Base-by-base conservation (phyloP, 139 green algal species). In the Dunaliella sp. region DNA sequence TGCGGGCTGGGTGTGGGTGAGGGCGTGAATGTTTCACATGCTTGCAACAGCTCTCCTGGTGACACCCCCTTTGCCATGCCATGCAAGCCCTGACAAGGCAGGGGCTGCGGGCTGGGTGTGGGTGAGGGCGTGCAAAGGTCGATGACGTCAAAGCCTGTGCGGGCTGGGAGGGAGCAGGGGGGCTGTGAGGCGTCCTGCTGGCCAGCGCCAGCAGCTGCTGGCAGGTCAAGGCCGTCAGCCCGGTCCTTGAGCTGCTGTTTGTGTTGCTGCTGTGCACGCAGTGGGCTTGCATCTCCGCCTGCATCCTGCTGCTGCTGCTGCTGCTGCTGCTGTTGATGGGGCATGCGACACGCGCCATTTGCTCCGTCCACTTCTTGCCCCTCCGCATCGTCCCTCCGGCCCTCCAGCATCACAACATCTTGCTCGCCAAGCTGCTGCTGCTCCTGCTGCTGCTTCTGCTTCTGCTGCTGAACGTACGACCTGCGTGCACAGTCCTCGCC, bases 391-490 rank as follows among this genome's bases (percentile, higher is more conserved):
- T 38, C 77, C 3, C 3, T 31, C 24, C 28, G 2, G 33, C 3
- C 34, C 21, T 12, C 82, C 28, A 79, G 37, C 21, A 22, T 3
- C 3, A 79, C 58, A 79, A 57, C 82, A 74, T 24, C 21, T 30
- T 30, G 59, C 57, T 12, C 65, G 36, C 0, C 65, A 82, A 84
- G 48, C 81, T 78, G 79, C 74, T 84, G 37, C 75, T 73, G 22
- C 75, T 83, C 73, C 79, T 85, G 83, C 59, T 89, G 83, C 81
- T 78, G 37, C 33, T 26, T 34, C 78, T 33, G 3, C 3, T 80
- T 48, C 30, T 83, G 86, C 72, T 79, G 76, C n/a, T n/a, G n/a
- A n/a, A n/a, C n/a, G n/a, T n/a, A n/a, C n/a, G n/a, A n/a, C n/a
- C n/a, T n/a, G n/a, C n/a, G n/a, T n/a, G n/a, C n/a, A n/a, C n/a